Evolutionary conservation across 306 rosid genomes (phyloP).

Genomic region (Pyrus bretschneideri): DNA sequence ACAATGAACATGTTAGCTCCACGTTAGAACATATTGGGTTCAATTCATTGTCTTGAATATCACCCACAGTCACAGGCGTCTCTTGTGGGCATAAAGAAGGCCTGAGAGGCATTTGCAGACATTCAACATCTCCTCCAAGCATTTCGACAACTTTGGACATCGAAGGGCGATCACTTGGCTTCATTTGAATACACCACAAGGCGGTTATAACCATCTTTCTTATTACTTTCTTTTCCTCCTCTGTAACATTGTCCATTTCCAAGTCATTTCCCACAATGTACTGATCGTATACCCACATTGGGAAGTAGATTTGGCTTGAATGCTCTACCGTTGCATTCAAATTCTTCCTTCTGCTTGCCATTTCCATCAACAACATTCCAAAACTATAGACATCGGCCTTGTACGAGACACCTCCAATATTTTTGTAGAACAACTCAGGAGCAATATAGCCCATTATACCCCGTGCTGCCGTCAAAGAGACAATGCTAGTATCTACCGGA

Average conservation of each 20-base stretch:
- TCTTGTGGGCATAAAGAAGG: background rate
- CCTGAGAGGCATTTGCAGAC: background rate
- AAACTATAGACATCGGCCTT: conserved; percentile 1
- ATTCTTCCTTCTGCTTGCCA: background rate
- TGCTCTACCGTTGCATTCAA: background rate
- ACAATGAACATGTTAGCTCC: too few relatives aligned
- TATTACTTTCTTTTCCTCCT: background rate
- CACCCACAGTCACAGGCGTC: background rate
- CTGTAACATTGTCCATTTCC: background rate
- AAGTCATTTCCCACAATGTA: background rate
- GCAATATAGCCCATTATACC: background rate
- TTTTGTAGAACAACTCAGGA: background rate
- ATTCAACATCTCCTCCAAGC: background rate
- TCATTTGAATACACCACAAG: background rate
- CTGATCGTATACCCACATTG: background rate
- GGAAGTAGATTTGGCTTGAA: background rate
- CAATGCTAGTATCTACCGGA: background rate
- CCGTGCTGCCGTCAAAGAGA: background rate
- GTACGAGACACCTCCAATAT: conserved; percentile 3
- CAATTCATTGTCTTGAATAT: too few relatives aligned
- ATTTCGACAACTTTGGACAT: background rate
- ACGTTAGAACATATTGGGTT: too few relatives aligned
- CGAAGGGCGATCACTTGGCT: too few relatives aligned
- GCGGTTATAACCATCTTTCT: too few relatives aligned
- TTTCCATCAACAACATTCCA: conserved; percentile 8